These are phyloP conservation scores for apple (Malus domestica) DNA, from an alignment of 306 rosid genomes.

Conservation along the genomic window ASM211411v1 NC_041800.1:16703001-16703500, in stretches of 20 bases:
- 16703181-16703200: constrained; percentile 87
- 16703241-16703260: constrained; percentile 90
- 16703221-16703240: constrained; percentile 89
- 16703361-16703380: background rate
- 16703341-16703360: background rate
- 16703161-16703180: constrained; percentile 91
- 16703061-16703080: background rate
- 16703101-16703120: constrained; percentile 12
- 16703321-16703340: constrained; percentile 9
- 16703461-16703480: constrained; percentile 75
- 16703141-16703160: constrained; percentile 53
- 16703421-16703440: constrained; percentile 4
- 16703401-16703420: constrained; percentile 7
- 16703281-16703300: constrained; percentile 12
- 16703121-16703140: background rate
- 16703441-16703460: constrained; percentile 52
- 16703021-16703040: background rate
- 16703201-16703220: constrained; percentile 73
- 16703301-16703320: constrained; percentile 5
- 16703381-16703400: background rate
- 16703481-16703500: constrained; percentile 84
- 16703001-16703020: background rate
- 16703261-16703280: constrained; percentile 10
- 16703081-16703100: background rate
- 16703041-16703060: background rate